phyloP scores from a whole-genome alignment of 768 basidiomycete species.

The Inosperma sp. region DNA sequence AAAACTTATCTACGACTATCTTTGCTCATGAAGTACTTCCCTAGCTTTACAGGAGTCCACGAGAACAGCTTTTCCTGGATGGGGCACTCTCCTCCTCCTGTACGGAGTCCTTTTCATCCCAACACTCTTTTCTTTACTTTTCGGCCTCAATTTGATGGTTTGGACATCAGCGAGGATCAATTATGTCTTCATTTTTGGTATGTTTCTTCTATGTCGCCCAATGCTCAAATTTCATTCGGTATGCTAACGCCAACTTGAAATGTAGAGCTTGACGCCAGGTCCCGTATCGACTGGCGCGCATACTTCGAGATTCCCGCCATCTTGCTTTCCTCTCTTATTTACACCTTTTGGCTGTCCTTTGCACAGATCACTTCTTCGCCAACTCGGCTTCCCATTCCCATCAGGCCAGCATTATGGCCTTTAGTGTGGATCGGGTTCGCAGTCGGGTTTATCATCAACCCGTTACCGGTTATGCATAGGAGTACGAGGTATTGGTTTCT shows the following conservation, averaged over 20 bases:
- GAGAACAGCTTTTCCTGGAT: too few relatives aligned
- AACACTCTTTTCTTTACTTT: slow-evolving; percentile 64
- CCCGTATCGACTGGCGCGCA: slow-evolving; percentile 71
- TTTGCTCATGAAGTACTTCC: too few relatives aligned
- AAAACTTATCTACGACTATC: too few relatives aligned
- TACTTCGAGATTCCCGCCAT: slow-evolving; percentile 69
- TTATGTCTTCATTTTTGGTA: slow-evolving; percentile 87
- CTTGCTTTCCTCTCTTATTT: slow-evolving; percentile 66
- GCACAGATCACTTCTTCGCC: slow-evolving; percentile 54
- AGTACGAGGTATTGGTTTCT: slow-evolving; percentile 80
- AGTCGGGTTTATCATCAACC: slow-evolving; percentile 61
- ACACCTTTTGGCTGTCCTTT: slow-evolving; percentile 85
- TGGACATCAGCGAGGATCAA: slow-evolving; percentile 81
- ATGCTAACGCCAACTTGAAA: not conserved
- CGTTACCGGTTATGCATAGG: slow-evolving; percentile 61
- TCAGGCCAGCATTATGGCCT: slow-evolving; percentile 73
- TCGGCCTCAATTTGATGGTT: slow-evolving; percentile 76
- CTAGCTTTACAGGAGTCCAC: too few relatives aligned
- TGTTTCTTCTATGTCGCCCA: slow-evolving; percentile 15
- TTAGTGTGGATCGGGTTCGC: slow-evolving; percentile 73
- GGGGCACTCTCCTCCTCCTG: slow-evolving; percentile 72
- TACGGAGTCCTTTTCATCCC: slow-evolving; percentile 77
- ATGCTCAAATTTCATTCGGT: too few relatives aligned
- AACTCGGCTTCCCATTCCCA: not conserved
- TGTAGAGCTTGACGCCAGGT: slow-evolving; percentile 63